A percentile compares a stretch with the other conserved stretches of the same genome.
Conservation (phyloP, 495 filamentous ascomycete species). For the Penicillium egyptiacum region DNA sequence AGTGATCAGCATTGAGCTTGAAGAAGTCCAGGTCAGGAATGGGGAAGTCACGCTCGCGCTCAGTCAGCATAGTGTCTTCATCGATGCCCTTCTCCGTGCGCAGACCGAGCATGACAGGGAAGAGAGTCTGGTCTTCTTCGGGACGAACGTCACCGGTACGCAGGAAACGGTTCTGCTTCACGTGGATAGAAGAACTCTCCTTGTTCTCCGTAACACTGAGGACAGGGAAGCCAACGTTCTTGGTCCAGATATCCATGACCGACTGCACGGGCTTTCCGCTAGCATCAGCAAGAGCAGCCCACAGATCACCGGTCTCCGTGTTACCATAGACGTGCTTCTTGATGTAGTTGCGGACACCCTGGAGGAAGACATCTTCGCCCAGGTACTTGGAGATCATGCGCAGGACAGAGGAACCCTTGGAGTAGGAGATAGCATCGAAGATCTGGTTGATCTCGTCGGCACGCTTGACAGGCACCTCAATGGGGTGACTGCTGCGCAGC, state of each 20-base stretch:
- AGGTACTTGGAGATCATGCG: constrained; percentile 97
- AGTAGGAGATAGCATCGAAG: constrained; percentile 97
- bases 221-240: constrained; percentile 67
- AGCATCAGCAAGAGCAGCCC: constrained; percentile 83
- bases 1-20: constrained; percentile 69
- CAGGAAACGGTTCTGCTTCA: constrained; percentile 69
- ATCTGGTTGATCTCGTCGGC: constrained; percentile 98
- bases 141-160: constrained; percentile 65
- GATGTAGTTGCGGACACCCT: constrained; percentile 88
- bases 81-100: constrained; percentile 59
- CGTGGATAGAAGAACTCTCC: constrained; percentile 43
- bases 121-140: constrained; percentile 72
- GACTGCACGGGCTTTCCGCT: constrained; percentile 86
- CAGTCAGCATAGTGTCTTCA: constrained; percentile 61
- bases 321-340: constrained; percentile 88
- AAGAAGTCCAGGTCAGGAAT: constrained; percentile 62
- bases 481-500: constrained; percentile 90
- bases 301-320: constrained; percentile 80
- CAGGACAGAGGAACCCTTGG: constrained; percentile 92
- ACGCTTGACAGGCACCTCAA: constrained; percentile 93
- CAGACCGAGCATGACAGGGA: constrained; percentile 60
- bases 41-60: constrained; percentile 73
- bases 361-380: constrained; percentile 89
- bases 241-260: constrained; percentile 70
- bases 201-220: constrained; percentile 59